Percentiles rank a stretch among this genome's conserved stretches.
Evolutionary conservation across 768 basidiomycete species (phyloP).

Genomic region (Coprinopsis strossmayeri): DNA sequence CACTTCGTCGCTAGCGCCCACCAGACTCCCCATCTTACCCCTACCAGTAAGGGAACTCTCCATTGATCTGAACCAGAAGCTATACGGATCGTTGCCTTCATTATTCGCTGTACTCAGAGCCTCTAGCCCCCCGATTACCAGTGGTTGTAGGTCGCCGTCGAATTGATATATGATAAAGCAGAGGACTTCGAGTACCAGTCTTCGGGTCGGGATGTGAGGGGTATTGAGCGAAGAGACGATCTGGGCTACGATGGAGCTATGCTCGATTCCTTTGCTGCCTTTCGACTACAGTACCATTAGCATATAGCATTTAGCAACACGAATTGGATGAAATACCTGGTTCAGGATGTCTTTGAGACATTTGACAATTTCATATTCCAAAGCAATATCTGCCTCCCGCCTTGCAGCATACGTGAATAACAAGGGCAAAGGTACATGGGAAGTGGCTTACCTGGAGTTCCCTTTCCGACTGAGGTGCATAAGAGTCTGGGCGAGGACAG

Average conservation of each 20-base stretch:
- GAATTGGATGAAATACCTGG: slow-evolving; percentile 10
- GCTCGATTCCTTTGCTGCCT: slow-evolving; percentile 65
- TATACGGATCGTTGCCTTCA: slow-evolving; percentile 57
- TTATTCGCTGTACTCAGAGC: slow-evolving; percentile 64
- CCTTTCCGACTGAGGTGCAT: slow-evolving; percentile 71
- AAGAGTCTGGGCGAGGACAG: slow-evolving; percentile 76
- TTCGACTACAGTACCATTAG: slow-evolving; percentile 40
- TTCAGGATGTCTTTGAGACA: slow-evolving; percentile 83
- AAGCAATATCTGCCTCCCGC: slow-evolving; percentile 52
- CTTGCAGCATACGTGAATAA: slow-evolving; percentile 24
- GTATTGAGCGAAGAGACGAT: slow-evolving; percentile 80
- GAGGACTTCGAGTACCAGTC: slow-evolving; percentile 73
- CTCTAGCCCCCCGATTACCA: slow-evolving; percentile 74
- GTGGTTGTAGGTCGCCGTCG: slow-evolving; percentile 48
- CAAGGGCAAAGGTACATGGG: not conserved
- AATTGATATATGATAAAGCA: slow-evolving; percentile 66
- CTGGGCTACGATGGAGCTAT: slow-evolving; percentile 68
- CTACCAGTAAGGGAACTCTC: slow-evolving; percentile 72
- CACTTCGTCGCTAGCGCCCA: slow-evolving; percentile 92
- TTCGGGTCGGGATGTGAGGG: slow-evolving; percentile 71
- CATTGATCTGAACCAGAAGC: slow-evolving; percentile 85
- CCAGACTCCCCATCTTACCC: slow-evolving; percentile 92
- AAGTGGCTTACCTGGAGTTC: slow-evolving; percentile 42
- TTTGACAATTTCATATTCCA: slow-evolving; percentile 88
- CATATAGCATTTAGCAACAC: slow-evolving; percentile 6